phyloP scores from a whole-genome alignment of 208 protist genomes.

The Polymyxa betae region DNA sequence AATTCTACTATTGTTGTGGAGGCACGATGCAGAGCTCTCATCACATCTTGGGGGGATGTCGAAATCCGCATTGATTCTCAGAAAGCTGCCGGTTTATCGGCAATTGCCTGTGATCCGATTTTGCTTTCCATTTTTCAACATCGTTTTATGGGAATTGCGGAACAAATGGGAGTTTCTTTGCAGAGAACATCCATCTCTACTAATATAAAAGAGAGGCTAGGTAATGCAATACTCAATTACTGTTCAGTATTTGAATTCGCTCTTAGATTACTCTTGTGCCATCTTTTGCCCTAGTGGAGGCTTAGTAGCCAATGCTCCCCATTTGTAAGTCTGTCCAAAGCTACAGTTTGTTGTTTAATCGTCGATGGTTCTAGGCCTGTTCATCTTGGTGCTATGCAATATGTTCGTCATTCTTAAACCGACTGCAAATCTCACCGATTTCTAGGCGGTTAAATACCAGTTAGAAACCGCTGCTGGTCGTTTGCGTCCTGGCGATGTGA shows the following conservation, averaged over 20 bases:
- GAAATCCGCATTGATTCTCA: slow-evolving; percentile 69
- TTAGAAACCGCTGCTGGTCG: slow-evolving; percentile 65
- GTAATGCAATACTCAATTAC: background rate
- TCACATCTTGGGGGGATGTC: slow-evolving; percentile 81
- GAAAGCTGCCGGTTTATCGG: background rate
- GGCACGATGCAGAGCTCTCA: slow-evolving; percentile 75
- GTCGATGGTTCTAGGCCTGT: slow-evolving; percentile 75
- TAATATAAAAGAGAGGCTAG: slow-evolving; percentile 89
- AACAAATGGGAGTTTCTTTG: slow-evolving; percentile 92
- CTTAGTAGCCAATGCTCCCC: slow-evolving; percentile 91
- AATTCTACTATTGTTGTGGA: slow-evolving; percentile 87
- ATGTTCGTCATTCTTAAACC: slow-evolving; percentile 62
- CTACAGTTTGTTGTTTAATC: background rate
- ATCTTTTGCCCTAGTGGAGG: slow-evolving; percentile 84
- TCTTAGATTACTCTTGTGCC: slow-evolving; percentile 69
- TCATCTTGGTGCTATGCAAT: slow-evolving; percentile 90
- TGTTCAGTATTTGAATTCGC: slow-evolving; percentile 42
- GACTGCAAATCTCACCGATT: background rate
- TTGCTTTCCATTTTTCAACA: slow-evolving; percentile 88
- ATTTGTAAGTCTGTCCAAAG: slow-evolving; percentile 71
- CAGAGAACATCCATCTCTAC: slow-evolving; percentile 90
- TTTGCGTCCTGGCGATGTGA: slow-evolving; percentile 85
- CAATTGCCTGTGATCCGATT: slow-evolving; percentile 76
- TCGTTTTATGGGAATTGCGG: slow-evolving; percentile 94
- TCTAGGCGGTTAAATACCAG: slow-evolving; percentile 79